These are phyloP conservation scores for Xanthoconium stramineum DNA, from an alignment of 768 basidiomycete species.

Conservation along the genomic window DNA sequence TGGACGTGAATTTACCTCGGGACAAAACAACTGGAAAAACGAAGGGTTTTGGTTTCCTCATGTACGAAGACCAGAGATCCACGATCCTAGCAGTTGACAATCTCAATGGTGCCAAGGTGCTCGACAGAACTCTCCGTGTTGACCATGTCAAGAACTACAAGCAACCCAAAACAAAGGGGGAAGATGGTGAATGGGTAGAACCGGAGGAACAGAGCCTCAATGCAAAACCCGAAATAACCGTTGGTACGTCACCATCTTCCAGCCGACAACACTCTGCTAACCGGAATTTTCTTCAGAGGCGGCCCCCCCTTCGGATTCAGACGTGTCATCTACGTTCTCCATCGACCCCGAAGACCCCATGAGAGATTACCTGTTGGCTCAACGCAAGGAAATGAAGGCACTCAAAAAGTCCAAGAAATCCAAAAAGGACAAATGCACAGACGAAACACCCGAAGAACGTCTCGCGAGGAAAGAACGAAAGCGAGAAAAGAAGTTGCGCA, in stretches of 20 bases:
- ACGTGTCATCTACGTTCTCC: constrained; percentile 56
- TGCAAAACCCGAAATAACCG: constrained; percentile 71
- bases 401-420: constrained; percentile 57
- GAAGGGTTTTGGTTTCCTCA: constrained; percentile 91
- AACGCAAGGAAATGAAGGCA: constrained; percentile 69
- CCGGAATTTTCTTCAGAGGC: constrained; percentile 39
- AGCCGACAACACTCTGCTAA: constrained; percentile 1
- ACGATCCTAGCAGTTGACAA: constrained; percentile 97
- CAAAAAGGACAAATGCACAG: constrained; percentile 63
- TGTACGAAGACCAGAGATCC: constrained; percentile 98
- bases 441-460: constrained; percentile 79
- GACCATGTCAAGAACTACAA: constrained; percentile 93
- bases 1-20: constrained; percentile 92
- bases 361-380: constrained; percentile 83
- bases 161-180: constrained; percentile 74
- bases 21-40: constrained; percentile 92
- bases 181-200: constrained; percentile 83
- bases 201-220: constrained; percentile 84
- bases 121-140: constrained; percentile 84
- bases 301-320: constrained; percentile 59
- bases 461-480: constrained; percentile 71
- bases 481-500: constrained; percentile 61
- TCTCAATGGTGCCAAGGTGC: constrained; percentile 89
- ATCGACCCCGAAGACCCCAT: constrained; percentile 98
- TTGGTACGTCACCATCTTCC: constrained; percentile 42